Evolutionary conservation across 2,329 filamentous ascomycete species (phyloP), one percentile per base, ranked within the genome.

Genomic region (Parastagonospora nodorum): DNA sequence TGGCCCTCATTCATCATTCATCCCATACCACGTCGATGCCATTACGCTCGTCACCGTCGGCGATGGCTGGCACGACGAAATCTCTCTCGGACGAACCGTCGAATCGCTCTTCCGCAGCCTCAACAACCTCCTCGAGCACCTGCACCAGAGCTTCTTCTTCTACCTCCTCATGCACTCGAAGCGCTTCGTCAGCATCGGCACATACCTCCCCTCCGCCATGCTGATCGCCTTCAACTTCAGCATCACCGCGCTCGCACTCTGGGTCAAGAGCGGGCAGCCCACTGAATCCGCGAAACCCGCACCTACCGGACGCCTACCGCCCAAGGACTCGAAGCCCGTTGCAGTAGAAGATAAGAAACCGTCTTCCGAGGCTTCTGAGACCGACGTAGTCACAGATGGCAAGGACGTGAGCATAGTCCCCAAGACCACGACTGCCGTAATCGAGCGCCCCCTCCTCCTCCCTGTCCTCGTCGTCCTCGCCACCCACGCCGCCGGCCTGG

Each of bases 131-230:
- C 83, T 99, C 29, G 94, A 99, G 76, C 92, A 99, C 71, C 81
- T 99, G 54, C 94, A 99, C 72, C 94, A 99, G 77, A 97, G 92
- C 73, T 99, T 99, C 80, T 99, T 99, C 83, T 97, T 99, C 77
- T 99, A 99, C 73, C 80, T 99, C 44, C 82, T 99, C 38, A 92
- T 97, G 85, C 88, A 95, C 61, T 84, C 87, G 28, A 90, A 94
- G 65, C 87, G 92, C 9, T 99, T 99, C 70, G 94, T 97, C 62
- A 97, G 92, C 75, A 99, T 99, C 57, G 94, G 94, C 12, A 99
- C 93, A 1, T 99, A 99, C 69, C 82, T 99, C 3, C 94, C 94
- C 0, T 95, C 91, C 63, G 94, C 94, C n/a, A 99, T 99, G 94
- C 77, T 97, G 43, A 83, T 99, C 50, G 94, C 94, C 2, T 89